Evolutionary conservation across 805 yeast species (phyloP), one percentile per base, ranked within the genome.

Genomic region (Metschnikowia drakensbergensis): DNA sequence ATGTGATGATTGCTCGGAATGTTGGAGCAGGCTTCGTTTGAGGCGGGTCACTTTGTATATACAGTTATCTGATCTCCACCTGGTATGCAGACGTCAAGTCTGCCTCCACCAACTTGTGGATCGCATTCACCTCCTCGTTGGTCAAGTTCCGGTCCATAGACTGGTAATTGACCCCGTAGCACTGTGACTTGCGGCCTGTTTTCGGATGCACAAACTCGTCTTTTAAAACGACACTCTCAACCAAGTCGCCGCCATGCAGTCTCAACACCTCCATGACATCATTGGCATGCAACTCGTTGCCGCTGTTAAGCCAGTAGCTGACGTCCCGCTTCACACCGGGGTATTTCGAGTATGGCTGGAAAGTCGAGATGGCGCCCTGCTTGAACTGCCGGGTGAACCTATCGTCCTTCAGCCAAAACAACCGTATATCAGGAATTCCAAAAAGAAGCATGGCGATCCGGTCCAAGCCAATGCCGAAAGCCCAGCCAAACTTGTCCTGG

Each of bases 231-330:
- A 94, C 98, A 58, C 83, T 87, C 66, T 92, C 98, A 0, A 91
- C 95, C 50, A 90, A 71, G 66, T 89, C 96, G 3, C 94, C 95
- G 6, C 94, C 96, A 37, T 77, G 76, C 48, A 79, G 78, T 62
- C 99, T 82, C 22, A 94, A 94, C 45, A 87, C 75, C 65, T 94
- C 99, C 96, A 89, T 92, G 28, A 94, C 75, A 64, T 94, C 99
- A 64, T 94, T 94, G 54, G 83, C 86, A 60, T 92, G 97, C 34
- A 88, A 62, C 6, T 64, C 48, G 0, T 62, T 52, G 5, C 65
- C 68, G 2, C 67, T 61, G 5, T 89, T 84, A 27, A 88, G 70
- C 98, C 98, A 94, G 66, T 92, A 94, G 7, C 97, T 88, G 28
- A 91, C 81, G 62, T 94, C 99, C 67, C 98, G 77, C 26, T 72